Base-by-base conservation (phyloP, 768 basidiomycete genomes). In the Suillus fuscotomentosus region DNA sequence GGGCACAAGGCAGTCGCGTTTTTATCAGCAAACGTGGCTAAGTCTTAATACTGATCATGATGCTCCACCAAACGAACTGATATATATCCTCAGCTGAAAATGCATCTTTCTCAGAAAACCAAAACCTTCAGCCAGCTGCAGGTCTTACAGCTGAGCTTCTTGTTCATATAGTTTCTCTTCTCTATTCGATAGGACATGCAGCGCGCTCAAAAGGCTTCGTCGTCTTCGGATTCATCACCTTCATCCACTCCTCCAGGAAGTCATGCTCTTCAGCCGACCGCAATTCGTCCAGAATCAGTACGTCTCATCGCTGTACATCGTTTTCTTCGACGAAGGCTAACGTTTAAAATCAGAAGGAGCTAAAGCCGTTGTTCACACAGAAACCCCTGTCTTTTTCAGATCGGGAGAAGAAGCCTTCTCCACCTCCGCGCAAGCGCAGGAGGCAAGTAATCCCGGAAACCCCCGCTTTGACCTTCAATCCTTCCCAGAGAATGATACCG, bases 1-100 rank as follows among this genome's bases (percentile, higher is more conserved):
- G 73, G 76, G 51, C 51, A 53, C 9, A 53, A 53, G 51, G 67
- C 63, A 64, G 61, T 72, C 76, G 75, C 69, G 75, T 76, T 73
- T 70, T 57, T 42, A 63, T 57, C 57, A 55, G 66, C 7, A 36
- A 75, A 72, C 73, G 69, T 77, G 48, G 74, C 54, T 34, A 20
- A 27, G 36, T 53, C 62, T 64, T 43, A 9, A 39, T 31, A 59
- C 41, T 59, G 57, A 42, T 59, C 53, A 54, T 54, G 53, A 54
- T 36, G 57, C 57, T 59, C 57, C 57, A 31, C 41, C 17, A 41
- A 10, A 59, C 24, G 57, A 31, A 42, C 41, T 24, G 41, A 59
- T 59, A 59, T 59, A 59, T 59, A 59, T 59, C 57, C 57, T 59
- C 41, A 42, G 27, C 57, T 59, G 24, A 27, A 42, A 22, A 42